phyloP scores from a whole-genome alignment of 345 rosid genomes.

The Ceriops decandra region DNA sequence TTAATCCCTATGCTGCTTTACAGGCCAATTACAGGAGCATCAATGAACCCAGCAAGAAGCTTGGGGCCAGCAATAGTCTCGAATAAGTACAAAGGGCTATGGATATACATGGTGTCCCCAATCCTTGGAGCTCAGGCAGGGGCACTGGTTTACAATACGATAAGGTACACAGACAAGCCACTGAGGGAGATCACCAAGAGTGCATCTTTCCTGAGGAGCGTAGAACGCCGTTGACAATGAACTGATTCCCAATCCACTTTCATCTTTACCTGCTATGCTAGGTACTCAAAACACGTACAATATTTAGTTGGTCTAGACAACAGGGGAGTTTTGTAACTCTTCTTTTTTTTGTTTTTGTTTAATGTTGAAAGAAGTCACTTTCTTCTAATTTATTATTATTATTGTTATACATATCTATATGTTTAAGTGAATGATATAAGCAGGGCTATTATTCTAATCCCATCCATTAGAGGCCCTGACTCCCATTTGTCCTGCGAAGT shows the following conservation, averaged over 20 bases:
- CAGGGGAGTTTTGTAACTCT: too few species aligned
- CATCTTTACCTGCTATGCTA: not conserved
- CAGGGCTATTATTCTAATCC: too few species aligned
- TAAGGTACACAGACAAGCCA: constrained; percentile 80
- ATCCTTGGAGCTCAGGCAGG: constrained; percentile 67
- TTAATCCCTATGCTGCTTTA: not conserved
- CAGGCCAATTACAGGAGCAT: constrained; percentile 81
- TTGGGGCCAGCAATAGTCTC: constrained; percentile 84
- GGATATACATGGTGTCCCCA: constrained; percentile 66
- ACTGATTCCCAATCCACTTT: not conserved
- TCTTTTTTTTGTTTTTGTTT: too few species aligned
- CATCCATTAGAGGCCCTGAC: too few species aligned
- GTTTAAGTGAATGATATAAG: too few species aligned
- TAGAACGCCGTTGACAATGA: not conserved
- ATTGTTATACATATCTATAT: too few species aligned
- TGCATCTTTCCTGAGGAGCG: constrained; percentile 17
- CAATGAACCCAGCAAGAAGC: constrained; percentile 88
- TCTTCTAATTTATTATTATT: too few species aligned
- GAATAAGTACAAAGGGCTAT: constrained; percentile 48
- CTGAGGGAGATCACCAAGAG: constrained; percentile 34
- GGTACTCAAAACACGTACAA: too few species aligned
- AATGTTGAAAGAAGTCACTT: too few species aligned
- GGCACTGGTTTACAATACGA: constrained; percentile 68
- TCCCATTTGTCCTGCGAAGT: too few species aligned
- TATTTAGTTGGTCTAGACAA: too few species aligned